These are phyloP conservation scores for Anthoceros angustus DNA, from an alignment of 225 moss, liverwort and hornwort genomes.

Conservation along the genomic window DNA sequence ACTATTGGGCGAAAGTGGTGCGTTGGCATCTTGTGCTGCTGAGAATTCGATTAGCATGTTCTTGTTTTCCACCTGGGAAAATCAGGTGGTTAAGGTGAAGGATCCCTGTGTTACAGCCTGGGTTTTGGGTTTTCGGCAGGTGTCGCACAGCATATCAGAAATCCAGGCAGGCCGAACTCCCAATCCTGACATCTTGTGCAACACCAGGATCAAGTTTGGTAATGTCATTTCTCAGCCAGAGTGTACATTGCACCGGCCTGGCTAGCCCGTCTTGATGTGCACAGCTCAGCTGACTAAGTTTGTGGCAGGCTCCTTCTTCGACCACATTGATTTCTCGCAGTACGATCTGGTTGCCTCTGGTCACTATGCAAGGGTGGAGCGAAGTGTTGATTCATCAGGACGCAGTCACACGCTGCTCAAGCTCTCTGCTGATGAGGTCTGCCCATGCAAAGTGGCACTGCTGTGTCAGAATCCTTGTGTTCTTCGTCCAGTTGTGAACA, in stretches of 20 bases:
- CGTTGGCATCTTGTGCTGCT: not conserved
- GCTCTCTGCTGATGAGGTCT: slow-evolving; percentile 72
- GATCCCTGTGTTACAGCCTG: slow-evolving; percentile 7
- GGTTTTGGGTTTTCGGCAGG: slow-evolving; percentile 17
- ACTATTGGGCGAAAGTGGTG: slow-evolving; percentile 86
- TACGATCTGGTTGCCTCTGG: slow-evolving; percentile 91
- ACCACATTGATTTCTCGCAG: slow-evolving; percentile 44
- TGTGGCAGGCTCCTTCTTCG: slow-evolving; percentile 54
- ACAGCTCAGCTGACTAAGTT: not conserved
- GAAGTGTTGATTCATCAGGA: slow-evolving; percentile 8
- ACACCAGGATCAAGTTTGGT: slow-evolving; percentile 92
- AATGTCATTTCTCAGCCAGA: slow-evolving; percentile 6
- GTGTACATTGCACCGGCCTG: not conserved
- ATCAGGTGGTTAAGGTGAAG: not conserved
- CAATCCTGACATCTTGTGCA: slow-evolving; percentile 96
- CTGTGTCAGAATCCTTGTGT: not conserved
- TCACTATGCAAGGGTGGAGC: slow-evolving; percentile 72
- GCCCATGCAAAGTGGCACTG: too few relatives aligned
- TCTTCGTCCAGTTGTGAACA: too few relatives aligned
- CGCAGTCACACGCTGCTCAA: slow-evolving; percentile 29
- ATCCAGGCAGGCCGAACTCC: slow-evolving; percentile 84
- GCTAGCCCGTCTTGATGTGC: not conserved
- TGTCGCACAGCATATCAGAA: slow-evolving; percentile 54
- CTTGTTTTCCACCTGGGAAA: not conserved
- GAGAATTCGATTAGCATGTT: not conserved